Evolutionary conservation across 805 yeast genomes (phyloP).

Genomic region (Scheffersomyces lignosus): DNA sequence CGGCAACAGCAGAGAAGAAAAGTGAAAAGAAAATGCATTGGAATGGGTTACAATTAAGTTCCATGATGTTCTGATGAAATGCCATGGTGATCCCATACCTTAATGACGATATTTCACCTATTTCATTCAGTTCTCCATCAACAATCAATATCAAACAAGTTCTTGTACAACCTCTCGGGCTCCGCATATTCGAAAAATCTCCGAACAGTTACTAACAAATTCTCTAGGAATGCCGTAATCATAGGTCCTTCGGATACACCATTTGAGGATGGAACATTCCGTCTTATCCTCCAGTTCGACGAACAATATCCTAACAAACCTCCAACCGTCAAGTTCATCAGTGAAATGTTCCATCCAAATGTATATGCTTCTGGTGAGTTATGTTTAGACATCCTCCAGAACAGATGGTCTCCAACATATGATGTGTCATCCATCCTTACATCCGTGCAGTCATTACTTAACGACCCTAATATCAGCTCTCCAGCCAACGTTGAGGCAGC

Average conservation of each 20-base stretch:
- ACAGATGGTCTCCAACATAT: conserved; percentile 98
- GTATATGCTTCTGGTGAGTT: conserved; percentile 95
- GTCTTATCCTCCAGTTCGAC: conserved; percentile 82
- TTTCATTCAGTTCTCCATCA: too few species aligned
- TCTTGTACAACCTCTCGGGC: too few species aligned
- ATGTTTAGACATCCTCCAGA: conserved; percentile 92
- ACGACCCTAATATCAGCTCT: conserved; percentile 94
- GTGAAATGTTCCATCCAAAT: conserved; percentile 97
- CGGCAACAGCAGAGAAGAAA: too few species aligned
- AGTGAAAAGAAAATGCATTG: too few species aligned
- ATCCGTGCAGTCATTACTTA: conserved; percentile 84
- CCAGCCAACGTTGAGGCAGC: conserved; percentile 99
- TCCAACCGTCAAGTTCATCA: conserved; percentile 84
- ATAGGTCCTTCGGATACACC: conserved; percentile 98
- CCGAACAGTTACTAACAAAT: neutral
- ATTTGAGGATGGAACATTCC: conserved; percentile 95
- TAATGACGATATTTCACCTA: too few species aligned
- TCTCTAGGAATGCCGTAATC: conserved; percentile 81
- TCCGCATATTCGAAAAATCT: too few species aligned
- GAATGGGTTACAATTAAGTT: too few species aligned
- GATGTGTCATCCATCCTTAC: conserved; percentile 95
- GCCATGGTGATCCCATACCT: too few species aligned
- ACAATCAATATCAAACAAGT: too few species aligned
- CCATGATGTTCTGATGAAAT: too few species aligned
- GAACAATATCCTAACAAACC: conserved; percentile 98